These are phyloP conservation scores for Farysia itapuensis DNA, from an alignment of 1,284 basidiomycete species.

Conservation along the genomic window DNA sequence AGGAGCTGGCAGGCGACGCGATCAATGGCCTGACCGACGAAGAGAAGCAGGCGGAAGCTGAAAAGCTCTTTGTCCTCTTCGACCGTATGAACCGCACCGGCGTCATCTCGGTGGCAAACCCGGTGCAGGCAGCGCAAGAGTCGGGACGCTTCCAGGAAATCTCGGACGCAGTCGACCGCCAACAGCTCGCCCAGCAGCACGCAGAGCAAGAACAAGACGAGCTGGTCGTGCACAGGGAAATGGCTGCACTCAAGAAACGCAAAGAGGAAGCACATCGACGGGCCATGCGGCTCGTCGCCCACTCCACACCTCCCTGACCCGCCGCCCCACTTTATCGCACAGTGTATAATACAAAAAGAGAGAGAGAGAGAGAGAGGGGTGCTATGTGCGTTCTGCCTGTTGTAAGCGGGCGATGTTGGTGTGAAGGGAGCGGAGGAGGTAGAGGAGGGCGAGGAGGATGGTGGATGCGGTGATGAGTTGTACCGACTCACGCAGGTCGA, in stretches of 20 bases:
- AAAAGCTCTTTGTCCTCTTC: slow-evolving; percentile 47
- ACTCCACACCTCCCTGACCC: too few species aligned
- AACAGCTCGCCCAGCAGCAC: slow-evolving; percentile 11
- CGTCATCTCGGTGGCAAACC: slow-evolving; percentile 41
- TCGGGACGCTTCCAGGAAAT: slow-evolving; percentile 39
- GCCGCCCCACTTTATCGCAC: too few species aligned
- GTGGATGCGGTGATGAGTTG: neutral
- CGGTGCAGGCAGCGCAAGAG: slow-evolving; percentile 23
- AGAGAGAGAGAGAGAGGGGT: too few species aligned
- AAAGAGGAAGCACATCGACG: neutral
- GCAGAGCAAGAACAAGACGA: slow-evolving; percentile 32
- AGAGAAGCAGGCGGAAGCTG: slow-evolving; percentile 50
- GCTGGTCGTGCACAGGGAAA: slow-evolving; percentile 16
- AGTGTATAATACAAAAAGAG: too few species aligned
- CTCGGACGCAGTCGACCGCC: slow-evolving; percentile 4
- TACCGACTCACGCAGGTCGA: neutral
- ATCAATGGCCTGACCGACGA: slow-evolving; percentile 37
- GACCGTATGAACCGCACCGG: slow-evolving; percentile 47
- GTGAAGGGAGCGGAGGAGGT: neutral
- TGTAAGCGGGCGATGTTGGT: neutral
- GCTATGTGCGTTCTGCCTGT: neutral
- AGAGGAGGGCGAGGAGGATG: slow-evolving; percentile 7
- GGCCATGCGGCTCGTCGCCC: neutral
- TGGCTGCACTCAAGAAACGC: neutral
- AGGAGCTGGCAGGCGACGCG: slow-evolving; percentile 28